Percentiles rank a stretch among this genome's conserved stretches.
These are phyloP conservation scores for Sporothrix globosa DNA, from an alignment of 2,329 filamentous ascomycete species.

Conservation along the genomic window DNA sequence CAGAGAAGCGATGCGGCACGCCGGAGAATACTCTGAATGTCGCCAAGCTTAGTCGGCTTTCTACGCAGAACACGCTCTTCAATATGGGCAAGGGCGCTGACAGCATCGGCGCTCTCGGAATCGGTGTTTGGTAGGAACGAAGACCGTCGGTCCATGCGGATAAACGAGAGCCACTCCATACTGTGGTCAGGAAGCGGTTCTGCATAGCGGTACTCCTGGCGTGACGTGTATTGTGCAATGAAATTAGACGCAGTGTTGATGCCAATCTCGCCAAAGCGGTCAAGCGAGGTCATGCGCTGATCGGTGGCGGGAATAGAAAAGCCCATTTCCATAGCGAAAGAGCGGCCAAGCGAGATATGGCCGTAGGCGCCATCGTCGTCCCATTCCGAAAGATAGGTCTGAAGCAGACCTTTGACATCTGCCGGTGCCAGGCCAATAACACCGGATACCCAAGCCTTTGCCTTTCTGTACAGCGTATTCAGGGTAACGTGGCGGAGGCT, in stretches of 20 bases:
- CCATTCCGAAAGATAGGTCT: constrained; percentile 94
- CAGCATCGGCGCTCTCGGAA: constrained; percentile 60
- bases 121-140: constrained; percentile 58
- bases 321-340: constrained; percentile 92
- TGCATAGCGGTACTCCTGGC: constrained; percentile 91
- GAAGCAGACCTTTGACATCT: constrained; percentile 91
- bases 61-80: constrained; percentile 70
- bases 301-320: constrained; percentile 83
- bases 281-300: constrained; percentile 80
- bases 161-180: constrained; percentile 65
- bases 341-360: constrained; percentile 87
- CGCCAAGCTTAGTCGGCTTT: constrained; percentile 69
- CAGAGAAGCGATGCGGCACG: constrained; percentile 86
- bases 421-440: constrained; percentile 85
- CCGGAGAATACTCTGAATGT: constrained; percentile 79
- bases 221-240: constrained; percentile 93
- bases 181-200: constrained; percentile 73
- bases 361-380: constrained; percentile 90
- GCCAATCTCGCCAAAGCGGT: constrained; percentile 69
- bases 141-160: constrained; percentile 57
- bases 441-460: constrained; percentile 76
- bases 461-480: constrained; percentile 73
- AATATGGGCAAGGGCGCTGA: constrained; percentile 70
- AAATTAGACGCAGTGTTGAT: constrained; percentile 96
- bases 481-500: constrained; percentile 78